phyloP scores from a whole-genome alignment of 495 filamentous ascomycete species.

The Penicillium coprophilum region DNA sequence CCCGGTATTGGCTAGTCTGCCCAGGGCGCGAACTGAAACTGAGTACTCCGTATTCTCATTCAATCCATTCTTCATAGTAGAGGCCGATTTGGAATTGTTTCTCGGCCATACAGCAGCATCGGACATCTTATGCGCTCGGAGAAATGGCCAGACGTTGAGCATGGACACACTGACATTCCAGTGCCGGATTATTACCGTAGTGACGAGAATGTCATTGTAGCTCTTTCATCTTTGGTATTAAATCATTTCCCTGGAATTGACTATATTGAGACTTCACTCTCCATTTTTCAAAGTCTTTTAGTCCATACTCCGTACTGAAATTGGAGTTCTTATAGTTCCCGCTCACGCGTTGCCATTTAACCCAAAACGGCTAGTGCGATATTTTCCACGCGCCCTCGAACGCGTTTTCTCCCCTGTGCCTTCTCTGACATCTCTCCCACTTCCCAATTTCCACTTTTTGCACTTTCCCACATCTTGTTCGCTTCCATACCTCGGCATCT shows the following conservation, averaged over 20 bases:
- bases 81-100: background rate
- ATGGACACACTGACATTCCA: constrained; percentile 20
- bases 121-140: background rate
- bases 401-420: constrained; percentile 20
- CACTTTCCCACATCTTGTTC: constrained; percentile 17
- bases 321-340: background rate
- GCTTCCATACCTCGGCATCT: constrained; percentile 22
- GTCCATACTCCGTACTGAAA: background rate
- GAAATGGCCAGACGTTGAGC: background rate
- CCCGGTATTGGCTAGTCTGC: background rate
- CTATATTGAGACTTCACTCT: background rate
- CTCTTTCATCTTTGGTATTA: background rate
- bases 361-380: constrained; percentile 17
- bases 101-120: background rate
- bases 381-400: constrained; percentile 19
- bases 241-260: background rate
- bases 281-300: background rate
- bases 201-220: constrained; percentile 27
- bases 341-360: constrained; percentile 11
- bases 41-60: no score
- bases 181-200: constrained; percentile 35
- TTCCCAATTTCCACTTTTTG: constrained; percentile 4
- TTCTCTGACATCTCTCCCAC: constrained; percentile 9
- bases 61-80: background rate
- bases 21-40: constrained; percentile 1